phyloP scores from a whole-genome alignment of 208 protist species.

The Plasmodiophora brassicae region DNA sequence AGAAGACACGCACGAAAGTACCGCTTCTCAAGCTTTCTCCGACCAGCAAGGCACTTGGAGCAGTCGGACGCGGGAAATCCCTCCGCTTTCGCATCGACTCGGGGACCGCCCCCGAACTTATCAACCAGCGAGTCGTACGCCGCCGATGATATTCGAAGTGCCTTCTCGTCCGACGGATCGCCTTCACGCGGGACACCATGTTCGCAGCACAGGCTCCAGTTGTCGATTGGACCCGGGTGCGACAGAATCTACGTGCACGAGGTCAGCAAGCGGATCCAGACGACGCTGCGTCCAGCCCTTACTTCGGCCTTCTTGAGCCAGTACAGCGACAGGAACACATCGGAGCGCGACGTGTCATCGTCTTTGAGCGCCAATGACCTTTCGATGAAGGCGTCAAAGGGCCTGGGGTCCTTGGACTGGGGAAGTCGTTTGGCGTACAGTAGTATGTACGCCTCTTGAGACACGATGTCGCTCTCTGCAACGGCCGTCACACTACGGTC shows the following conservation, averaged over 20 bases:
- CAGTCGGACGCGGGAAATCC: too few species aligned
- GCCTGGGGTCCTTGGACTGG: not conserved
- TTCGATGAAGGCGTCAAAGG: not conserved
- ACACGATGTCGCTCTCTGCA: not conserved
- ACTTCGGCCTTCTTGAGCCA: slow-evolving; percentile 25
- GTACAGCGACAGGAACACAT: not conserved
- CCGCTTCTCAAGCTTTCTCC: not conserved
- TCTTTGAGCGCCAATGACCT: not conserved
- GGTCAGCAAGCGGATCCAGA: too few species aligned
- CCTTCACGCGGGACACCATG: not conserved
- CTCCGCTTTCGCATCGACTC: not conserved
- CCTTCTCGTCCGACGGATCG: not conserved
- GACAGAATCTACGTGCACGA: not conserved
- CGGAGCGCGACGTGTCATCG: not conserved
- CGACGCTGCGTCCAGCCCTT: too few species aligned
- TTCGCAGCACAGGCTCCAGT: slow-evolving; percentile 28
- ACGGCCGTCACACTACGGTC: not conserved
- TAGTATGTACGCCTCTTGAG: slow-evolving; percentile 26
- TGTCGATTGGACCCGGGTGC: not conserved
- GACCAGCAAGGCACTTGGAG: not conserved
- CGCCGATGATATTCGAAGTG: slow-evolving; percentile 6
- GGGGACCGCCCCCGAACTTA: not conserved
- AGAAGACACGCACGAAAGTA: not conserved
- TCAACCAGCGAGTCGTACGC: not conserved
- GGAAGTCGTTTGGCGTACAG: not conserved